phyloP scores from a whole-genome alignment of 2,329 filamentous ascomycete genomes.

The Colletotrichum sp. region DNA sequence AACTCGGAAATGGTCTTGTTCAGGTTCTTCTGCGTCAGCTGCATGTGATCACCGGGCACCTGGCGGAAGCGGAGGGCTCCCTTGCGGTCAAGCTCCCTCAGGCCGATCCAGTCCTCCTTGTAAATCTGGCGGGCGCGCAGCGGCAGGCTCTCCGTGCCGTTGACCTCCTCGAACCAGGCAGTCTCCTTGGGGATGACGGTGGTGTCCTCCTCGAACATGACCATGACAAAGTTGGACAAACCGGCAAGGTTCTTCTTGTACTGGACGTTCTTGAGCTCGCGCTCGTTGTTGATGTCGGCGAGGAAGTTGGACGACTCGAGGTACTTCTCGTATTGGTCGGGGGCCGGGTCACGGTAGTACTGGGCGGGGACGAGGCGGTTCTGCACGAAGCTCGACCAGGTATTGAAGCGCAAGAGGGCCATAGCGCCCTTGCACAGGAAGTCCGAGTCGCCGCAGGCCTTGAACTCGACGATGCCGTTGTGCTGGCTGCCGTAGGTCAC shows the following conservation, averaged over 20 bases:
- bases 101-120: conserved; percentile 90
- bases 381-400: conserved; percentile 83
- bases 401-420: conserved; percentile 77
- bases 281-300: conserved; percentile 96
- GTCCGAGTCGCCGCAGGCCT: conserved; percentile 73
- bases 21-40: conserved; percentile 70
- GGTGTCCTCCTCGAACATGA: conserved; percentile 84
- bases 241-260: conserved; percentile 75
- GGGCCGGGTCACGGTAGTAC: conserved; percentile 80
- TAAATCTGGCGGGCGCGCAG: conserved; percentile 77
- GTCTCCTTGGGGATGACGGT: conserved; percentile 91
- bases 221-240: conserved; percentile 85
- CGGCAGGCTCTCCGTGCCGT: conserved; percentile 69
- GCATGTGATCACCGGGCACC: conserved; percentile 83
- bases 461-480: conserved; percentile 88
- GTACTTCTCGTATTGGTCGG: conserved; percentile 71
- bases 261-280: conserved; percentile 70
- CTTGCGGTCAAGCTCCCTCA: conserved; percentile 79
- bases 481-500: conserved; percentile 92
- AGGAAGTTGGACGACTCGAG: conserved; percentile 85
- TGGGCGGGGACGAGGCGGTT: conserved; percentile 85
- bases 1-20: conserved; percentile 69
- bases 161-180: conserved; percentile 89
- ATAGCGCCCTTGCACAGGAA: conserved; percentile 83
- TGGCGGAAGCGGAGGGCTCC: conserved; percentile 78